A percentile compares a stretch with the other conserved stretches of the same genome.
phyloP scores from a whole-genome alignment of 129 eudicot genomes.

The Helianthus tuberosus region DNA sequence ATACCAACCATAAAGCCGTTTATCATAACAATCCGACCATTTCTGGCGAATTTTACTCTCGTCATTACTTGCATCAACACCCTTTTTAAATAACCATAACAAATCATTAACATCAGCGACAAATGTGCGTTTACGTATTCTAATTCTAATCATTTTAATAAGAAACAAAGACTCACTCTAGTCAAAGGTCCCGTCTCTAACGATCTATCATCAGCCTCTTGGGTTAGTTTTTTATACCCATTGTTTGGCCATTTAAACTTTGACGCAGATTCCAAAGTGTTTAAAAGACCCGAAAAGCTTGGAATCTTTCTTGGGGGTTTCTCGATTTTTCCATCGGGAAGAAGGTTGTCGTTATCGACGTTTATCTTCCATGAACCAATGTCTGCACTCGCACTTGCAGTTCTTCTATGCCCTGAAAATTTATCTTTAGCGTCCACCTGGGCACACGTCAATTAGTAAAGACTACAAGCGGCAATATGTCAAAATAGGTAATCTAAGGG shows the following conservation, averaged over 20 bases:
- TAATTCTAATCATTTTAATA: not conserved
- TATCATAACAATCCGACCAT: slow-evolving; percentile 57
- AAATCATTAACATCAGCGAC: slow-evolving; percentile 12
- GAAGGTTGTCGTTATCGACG: slow-evolving; percentile 40
- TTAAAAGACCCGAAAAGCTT: slow-evolving; percentile 62
- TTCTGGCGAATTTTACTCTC: slow-evolving; percentile 61
- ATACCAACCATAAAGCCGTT: slow-evolving; percentile 63
- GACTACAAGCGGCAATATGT: not conserved
- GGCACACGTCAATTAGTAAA: not conserved
- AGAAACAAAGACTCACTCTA: slow-evolving; percentile 39
- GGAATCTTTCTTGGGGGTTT: slow-evolving; percentile 74
- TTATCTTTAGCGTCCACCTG: slow-evolving; percentile 50
- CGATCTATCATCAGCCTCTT: slow-evolving; percentile 46
- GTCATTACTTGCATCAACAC: slow-evolving; percentile 43
- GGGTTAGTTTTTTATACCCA: slow-evolving; percentile 67
- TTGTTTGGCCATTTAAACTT: slow-evolving; percentile 67
- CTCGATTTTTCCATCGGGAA: slow-evolving; percentile 32
- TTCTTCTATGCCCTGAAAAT: slow-evolving; percentile 65
- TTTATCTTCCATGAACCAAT: slow-evolving; percentile 65
- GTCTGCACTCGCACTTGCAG: slow-evolving; percentile 86
- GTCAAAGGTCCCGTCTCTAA: slow-evolving; percentile 41
- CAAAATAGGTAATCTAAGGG: not conserved
- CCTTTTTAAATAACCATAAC: slow-evolving; percentile 30
- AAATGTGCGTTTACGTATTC: not conserved
- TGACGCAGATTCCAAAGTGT: slow-evolving; percentile 63